Evolutionary conservation across 2,329 filamentous ascomycete species (phyloP).

Genomic region (Hymenoscyphus salicellus): DNA sequence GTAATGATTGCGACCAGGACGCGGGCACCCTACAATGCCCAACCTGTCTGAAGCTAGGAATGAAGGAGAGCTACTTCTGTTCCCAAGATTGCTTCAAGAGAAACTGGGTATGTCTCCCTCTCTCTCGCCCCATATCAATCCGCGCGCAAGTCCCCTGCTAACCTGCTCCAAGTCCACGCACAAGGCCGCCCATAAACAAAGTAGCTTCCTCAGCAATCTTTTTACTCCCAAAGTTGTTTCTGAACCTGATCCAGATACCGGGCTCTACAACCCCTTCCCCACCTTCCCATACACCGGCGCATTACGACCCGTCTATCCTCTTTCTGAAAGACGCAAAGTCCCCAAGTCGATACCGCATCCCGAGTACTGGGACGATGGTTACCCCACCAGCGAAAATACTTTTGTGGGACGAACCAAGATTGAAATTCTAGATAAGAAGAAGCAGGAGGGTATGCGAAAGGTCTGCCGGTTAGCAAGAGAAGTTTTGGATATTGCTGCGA

Average conservation of each 20-base stretch:
- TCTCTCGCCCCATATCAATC: too few species aligned
- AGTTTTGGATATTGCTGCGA: constrained; percentile 86
- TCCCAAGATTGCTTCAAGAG: constrained; percentile 98
- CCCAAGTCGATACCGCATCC: constrained; percentile 79
- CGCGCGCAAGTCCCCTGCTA: constrained; percentile 10
- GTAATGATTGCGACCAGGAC: constrained; percentile 81
- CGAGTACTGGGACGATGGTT: constrained; percentile 84
- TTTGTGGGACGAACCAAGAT: constrained; percentile 74
- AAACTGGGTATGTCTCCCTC: constrained; percentile 74
- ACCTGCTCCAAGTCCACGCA: constrained; percentile 64
- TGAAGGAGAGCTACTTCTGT: constrained; percentile 92
- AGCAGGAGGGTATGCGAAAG: constrained; percentile 83
- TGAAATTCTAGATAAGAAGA: constrained; percentile 73
- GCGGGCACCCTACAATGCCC: constrained; percentile 87
- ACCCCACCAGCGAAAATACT: constrained; percentile 58
- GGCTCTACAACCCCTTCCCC: constrained; percentile 88
- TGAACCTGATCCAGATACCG: constrained; percentile 88
- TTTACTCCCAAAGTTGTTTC: constrained; percentile 78
- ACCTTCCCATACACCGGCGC: constrained; percentile 77
- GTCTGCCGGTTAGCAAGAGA: constrained; percentile 84
- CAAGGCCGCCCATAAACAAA: constrained; percentile 81
- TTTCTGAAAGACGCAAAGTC: constrained; percentile 69
- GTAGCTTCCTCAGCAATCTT: constrained; percentile 69
- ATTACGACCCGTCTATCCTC: constrained; percentile 81
- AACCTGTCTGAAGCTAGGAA: constrained; percentile 85